Conservation (phyloP, 441 rosid species). For the Bruguiera hainesii region DNA sequence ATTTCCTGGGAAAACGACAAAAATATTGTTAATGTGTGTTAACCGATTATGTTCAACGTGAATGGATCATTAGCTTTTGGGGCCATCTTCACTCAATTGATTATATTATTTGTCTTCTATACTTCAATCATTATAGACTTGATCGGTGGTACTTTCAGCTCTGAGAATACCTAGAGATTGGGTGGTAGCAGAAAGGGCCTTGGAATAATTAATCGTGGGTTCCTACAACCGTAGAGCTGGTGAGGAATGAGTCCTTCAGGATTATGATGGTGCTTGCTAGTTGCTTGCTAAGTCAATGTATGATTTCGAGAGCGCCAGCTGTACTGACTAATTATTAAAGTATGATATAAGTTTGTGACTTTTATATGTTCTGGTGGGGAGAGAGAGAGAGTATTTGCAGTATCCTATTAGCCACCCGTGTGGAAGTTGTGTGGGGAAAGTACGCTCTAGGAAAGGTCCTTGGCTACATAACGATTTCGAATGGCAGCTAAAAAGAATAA, state of each 20-base stretch:
- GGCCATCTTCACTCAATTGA: too few relatives aligned
- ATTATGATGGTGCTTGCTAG: constrained; percentile 20
- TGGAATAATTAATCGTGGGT: constrained; percentile 4
- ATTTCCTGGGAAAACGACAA: neutral
- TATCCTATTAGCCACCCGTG: neutral
- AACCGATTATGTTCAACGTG: neutral
- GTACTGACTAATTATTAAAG: constrained; percentile 10
- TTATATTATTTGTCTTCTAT: neutral
- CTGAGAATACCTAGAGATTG: constrained; percentile 6
- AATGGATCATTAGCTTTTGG: neutral
- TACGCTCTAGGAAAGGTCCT: neutral
- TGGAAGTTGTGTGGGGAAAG: neutral
- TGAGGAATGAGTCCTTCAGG: constrained; percentile 19
- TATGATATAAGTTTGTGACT: neutral
- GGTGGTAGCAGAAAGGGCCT: neutral
- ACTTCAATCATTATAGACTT: neutral
- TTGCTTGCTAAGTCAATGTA: constrained; percentile 19
- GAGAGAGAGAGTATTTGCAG: too few relatives aligned
- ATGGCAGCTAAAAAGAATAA: neutral
- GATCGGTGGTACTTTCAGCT: neutral
- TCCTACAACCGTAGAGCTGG: constrained; percentile 15
- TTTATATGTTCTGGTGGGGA: neutral
- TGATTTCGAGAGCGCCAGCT: constrained; percentile 27
- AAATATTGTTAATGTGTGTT: neutral
- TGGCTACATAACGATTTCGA: neutral